Evolutionary conservation across 106 monocot genomes (phyloP).

Genomic region (Acorus calamus): DNA sequence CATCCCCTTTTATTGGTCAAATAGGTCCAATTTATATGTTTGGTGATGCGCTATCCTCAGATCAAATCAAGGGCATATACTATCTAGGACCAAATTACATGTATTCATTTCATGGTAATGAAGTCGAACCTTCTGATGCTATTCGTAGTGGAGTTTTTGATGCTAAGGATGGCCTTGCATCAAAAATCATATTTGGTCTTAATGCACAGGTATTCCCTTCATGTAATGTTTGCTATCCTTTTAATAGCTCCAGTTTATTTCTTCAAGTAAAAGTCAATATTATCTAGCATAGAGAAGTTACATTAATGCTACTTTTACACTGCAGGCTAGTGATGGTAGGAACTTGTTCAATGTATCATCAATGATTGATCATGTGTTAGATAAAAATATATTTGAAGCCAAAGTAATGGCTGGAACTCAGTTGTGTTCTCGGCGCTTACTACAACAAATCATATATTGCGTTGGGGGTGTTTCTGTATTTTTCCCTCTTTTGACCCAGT

Average conservation of each 20-base stretch:
- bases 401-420: constrained; percentile 66
- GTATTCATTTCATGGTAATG: constrained; percentile 82
- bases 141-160: constrained; percentile 53
- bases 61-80: constrained; percentile 76
- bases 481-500: constrained; percentile 75
- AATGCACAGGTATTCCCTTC: constrained; percentile 76
- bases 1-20: constrained; percentile 77
- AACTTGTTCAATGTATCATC: constrained; percentile 71
- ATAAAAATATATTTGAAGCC: constrained; percentile 57
- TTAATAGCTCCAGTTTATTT: too few relatives aligned
- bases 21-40: constrained; percentile 93
- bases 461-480: constrained; percentile 97
- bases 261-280: too few relatives aligned
- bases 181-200: constrained; percentile 86
- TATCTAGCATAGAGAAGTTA: too few relatives aligned
- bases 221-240: neutral
- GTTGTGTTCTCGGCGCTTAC: constrained; percentile 77
- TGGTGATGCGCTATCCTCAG: constrained; percentile 66
- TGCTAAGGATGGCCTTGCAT: constrained; percentile 74
- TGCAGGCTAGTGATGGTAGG: constrained; percentile 75
- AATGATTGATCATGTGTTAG: constrained; percentile 32
- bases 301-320: neutral
- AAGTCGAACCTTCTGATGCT: constrained; percentile 35
- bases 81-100: constrained; percentile 91
- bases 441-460: constrained; percentile 96